These are phyloP conservation scores for Penicillium alfredii DNA, from an alignment of 495 filamentous ascomycete species.

Conservation along the genomic window DNA sequence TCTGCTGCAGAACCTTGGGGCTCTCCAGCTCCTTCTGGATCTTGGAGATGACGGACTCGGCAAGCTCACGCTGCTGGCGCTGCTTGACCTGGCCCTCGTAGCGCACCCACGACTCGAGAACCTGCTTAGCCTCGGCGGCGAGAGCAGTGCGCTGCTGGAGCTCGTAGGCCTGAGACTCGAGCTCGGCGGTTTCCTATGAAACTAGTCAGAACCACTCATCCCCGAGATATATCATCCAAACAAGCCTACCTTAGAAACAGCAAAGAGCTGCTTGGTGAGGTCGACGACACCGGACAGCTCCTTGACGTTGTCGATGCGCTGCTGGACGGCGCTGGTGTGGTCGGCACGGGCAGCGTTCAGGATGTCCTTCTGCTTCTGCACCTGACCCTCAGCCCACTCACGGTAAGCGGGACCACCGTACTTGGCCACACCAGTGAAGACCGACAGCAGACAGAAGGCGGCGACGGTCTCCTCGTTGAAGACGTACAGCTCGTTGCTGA, in stretches of 20 bases:
- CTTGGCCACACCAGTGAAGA: slow-evolving; percentile 84
- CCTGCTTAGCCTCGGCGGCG: slow-evolving; percentile 84
- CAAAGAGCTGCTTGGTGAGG: slow-evolving; percentile 92
- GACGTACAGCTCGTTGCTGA: slow-evolving; percentile 99
- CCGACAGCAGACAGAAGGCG: slow-evolving; percentile 77
- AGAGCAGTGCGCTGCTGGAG: slow-evolving; percentile 91
- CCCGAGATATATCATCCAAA: neutral
- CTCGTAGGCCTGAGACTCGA: slow-evolving; percentile 93
- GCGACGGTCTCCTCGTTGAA: slow-evolving; percentile 97
- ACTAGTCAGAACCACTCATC: slow-evolving; percentile 13
- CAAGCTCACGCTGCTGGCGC: slow-evolving; percentile 93
- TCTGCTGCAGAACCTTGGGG: slow-evolving; percentile 89
- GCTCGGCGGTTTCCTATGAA: slow-evolving; percentile 83
- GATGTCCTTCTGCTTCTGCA: slow-evolving; percentile 83
- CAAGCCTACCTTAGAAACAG: slow-evolving; percentile 81
- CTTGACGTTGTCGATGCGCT: slow-evolving; percentile 85
- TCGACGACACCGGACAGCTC: slow-evolving; percentile 91
- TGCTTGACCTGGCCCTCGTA: slow-evolving; percentile 99
- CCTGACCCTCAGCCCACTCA: slow-evolving; percentile 84
- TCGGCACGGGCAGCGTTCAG: slow-evolving; percentile 88
- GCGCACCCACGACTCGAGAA: slow-evolving; percentile 96
- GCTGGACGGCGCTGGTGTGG: slow-evolving; percentile 91
- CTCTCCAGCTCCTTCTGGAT: slow-evolving; percentile 97
- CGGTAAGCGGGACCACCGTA: slow-evolving; percentile 88
- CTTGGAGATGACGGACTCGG: slow-evolving; percentile 87